A percentile compares a stretch with the other conserved stretches of the same genome.
phyloP scores from a whole-genome alignment of 225 moss, liverwort and hornwort genomes.

The Polytrichum formosum region DNA sequence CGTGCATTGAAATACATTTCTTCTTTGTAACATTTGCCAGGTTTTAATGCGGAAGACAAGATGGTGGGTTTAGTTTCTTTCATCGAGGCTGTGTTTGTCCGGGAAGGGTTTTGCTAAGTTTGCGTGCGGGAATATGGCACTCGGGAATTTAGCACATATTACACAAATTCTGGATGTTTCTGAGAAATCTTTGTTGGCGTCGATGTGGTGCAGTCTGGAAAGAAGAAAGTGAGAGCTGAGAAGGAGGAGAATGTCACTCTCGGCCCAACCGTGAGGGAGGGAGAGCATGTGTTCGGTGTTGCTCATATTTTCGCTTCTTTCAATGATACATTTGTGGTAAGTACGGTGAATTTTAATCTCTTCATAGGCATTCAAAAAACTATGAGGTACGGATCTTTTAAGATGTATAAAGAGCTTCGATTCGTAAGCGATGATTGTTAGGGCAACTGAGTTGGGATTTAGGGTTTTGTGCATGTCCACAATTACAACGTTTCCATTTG shows the following conservation, averaged over 20 bases:
- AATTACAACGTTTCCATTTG: too few relatives aligned
- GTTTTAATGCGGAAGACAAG: neutral
- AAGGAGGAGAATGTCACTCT: conserved; percentile 95
- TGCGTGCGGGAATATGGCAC: neutral
- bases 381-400: too few relatives aligned
- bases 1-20: neutral
- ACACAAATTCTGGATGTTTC: neutral
- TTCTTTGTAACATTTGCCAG: too few relatives aligned
- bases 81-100: neutral
- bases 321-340: conserved; percentile 82
- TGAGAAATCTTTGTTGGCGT: neutral
- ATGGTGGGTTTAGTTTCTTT: neutral
- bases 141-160: neutral
- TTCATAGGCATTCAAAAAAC: too few relatives aligned
- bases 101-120: neutral
- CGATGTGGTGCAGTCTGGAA: conserved; percentile 60
- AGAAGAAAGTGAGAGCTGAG: conserved; percentile 83
- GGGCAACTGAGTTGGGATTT: neutral
- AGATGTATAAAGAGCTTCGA: too few relatives aligned
- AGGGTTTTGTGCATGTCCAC: neutral
- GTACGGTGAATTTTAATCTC: neutral
- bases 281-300: conserved; percentile 85
- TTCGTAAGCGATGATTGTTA: neutral
- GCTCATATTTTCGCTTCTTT: conserved; percentile 91
- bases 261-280: conserved; percentile 89